Evolutionary conservation across 2,329 filamentous ascomycete genomes (phyloP).

Genomic region (Lasiodiplodia theobromae): DNA sequence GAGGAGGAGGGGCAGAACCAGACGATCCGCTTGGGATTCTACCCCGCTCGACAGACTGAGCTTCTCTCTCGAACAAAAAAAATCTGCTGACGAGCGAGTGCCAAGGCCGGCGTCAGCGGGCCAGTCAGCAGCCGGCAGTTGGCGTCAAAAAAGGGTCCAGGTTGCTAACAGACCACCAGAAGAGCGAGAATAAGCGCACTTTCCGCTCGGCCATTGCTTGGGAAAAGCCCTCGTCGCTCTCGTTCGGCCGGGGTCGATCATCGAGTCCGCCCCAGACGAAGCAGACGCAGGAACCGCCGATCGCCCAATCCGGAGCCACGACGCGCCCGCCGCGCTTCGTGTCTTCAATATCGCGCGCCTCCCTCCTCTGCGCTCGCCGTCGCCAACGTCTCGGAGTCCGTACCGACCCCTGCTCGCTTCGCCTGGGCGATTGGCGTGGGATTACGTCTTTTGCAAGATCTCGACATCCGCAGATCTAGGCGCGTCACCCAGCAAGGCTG

Average conservation of each 20-base stretch:
- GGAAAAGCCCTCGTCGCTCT: conserved; percentile 4
- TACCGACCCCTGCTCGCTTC: conserved; percentile 4
- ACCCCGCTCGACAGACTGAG: conserved; percentile 4
- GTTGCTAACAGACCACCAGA: neutral
- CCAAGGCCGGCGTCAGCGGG: neutral
- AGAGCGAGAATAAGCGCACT: conserved; percentile 17
- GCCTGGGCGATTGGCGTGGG: neutral
- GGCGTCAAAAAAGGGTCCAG: conserved; percentile 11
- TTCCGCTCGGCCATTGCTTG: conserved; percentile 11
- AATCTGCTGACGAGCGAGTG: conserved; percentile 6
- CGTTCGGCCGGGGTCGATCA: conserved; percentile 6
- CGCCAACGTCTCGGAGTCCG: neutral
- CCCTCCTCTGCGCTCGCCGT: neutral
- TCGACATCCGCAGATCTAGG: conserved; percentile 5
- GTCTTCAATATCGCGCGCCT: neutral
- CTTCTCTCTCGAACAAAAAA: neutral
- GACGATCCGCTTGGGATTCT: neutral
- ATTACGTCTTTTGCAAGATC: neutral
- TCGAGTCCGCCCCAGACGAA: conserved; percentile 16
- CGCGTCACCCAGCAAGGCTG: neutral
- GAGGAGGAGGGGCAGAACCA: conserved; percentile 14
- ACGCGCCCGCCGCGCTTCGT: neutral
- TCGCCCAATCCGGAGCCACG: conserved; percentile 21
- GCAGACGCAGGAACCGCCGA: conserved; percentile 24
- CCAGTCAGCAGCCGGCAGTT: conserved; percentile 3